A percentile compares a stretch with the other conserved stretches of the same genome.
Evolutionary conservation across 2,329 filamentous ascomycete genomes (phyloP).

Genomic region (Colletotrichum gigasporum): DNA sequence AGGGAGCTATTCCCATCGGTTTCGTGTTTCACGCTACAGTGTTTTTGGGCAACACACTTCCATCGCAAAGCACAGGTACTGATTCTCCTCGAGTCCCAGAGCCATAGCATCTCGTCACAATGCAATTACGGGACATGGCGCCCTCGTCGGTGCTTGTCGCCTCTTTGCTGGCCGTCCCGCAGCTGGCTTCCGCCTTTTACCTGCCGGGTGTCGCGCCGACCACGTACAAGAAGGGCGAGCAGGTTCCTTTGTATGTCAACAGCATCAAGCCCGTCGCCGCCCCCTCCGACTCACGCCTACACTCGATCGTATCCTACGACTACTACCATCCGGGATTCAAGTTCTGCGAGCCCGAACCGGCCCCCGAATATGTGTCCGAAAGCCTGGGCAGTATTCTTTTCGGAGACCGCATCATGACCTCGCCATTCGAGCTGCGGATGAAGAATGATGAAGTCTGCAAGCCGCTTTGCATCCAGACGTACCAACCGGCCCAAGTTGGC

Average conservation of each 20-base stretch:
- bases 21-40: slow-evolving; percentile 10
- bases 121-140: slow-evolving; percentile 57
- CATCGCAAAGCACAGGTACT: not conserved
- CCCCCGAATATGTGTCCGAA: slow-evolving; percentile 83
- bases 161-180: slow-evolving; percentile 60
- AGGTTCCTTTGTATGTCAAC: slow-evolving; percentile 91
- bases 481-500: slow-evolving; percentile 70
- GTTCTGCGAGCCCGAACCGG: slow-evolving; percentile 84
- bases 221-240: slow-evolving; percentile 83
- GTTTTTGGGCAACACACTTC: not conserved
- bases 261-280: slow-evolving; percentile 87
- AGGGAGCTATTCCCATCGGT: slow-evolving; percentile 23
- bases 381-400: slow-evolving; percentile 96
- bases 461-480: slow-evolving; percentile 74
- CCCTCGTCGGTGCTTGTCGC: slow-evolving; percentile 59
- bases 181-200: slow-evolving; percentile 81
- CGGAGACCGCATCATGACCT: slow-evolving; percentile 97
- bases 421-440: slow-evolving; percentile 91
- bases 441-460: slow-evolving; percentile 88
- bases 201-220: slow-evolving; percentile 95
- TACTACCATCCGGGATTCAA: slow-evolving; percentile 91
- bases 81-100: not conserved
- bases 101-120: slow-evolving; percentile 36
- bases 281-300: slow-evolving; percentile 79
- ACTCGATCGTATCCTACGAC: slow-evolving; percentile 94